phyloP scores from a whole-genome alignment of 306 rosid genomes.

The Ormosia emarginata region DNA sequence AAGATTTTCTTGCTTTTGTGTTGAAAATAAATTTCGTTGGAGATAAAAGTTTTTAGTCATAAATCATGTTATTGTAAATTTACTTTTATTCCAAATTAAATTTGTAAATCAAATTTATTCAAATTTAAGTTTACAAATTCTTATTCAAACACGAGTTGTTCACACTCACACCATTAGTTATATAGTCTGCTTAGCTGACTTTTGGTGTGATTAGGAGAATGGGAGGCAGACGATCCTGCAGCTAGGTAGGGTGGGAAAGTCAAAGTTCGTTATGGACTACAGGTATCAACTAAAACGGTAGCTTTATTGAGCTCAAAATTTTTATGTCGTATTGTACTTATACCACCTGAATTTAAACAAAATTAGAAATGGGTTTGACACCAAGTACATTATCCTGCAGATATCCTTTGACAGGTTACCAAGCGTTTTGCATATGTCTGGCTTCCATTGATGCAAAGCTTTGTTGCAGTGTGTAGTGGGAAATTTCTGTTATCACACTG shows the following conservation, averaged over 20 bases:
- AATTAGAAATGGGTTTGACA: not conserved
- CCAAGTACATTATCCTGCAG: constrained; percentile 40
- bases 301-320: not conserved
- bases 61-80: too few relatives aligned
- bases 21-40: too few relatives aligned
- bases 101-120: too few relatives aligned
- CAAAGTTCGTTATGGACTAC: constrained; percentile 88
- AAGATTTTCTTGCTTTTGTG: too few relatives aligned
- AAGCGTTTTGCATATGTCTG: constrained; percentile 85
- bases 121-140: too few relatives aligned
- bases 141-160: not conserved
- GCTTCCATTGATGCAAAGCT: constrained; percentile 91
- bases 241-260: constrained; percentile 79
- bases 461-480: constrained; percentile 62
- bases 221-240: constrained; percentile 81
- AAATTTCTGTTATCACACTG: not conserved
- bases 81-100: too few relatives aligned
- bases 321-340: not conserved
- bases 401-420: constrained; percentile 95
- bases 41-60: too few relatives aligned
- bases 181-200: constrained; percentile 5
- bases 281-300: constrained; percentile 43
- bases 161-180: not conserved
- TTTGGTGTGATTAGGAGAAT: constrained; percentile 46
- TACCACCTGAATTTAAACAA: not conserved